These are phyloP conservation scores for Rosa rugosa DNA, from an alignment of 306 rosid genomes.

Conservation along the genomic window DNA sequence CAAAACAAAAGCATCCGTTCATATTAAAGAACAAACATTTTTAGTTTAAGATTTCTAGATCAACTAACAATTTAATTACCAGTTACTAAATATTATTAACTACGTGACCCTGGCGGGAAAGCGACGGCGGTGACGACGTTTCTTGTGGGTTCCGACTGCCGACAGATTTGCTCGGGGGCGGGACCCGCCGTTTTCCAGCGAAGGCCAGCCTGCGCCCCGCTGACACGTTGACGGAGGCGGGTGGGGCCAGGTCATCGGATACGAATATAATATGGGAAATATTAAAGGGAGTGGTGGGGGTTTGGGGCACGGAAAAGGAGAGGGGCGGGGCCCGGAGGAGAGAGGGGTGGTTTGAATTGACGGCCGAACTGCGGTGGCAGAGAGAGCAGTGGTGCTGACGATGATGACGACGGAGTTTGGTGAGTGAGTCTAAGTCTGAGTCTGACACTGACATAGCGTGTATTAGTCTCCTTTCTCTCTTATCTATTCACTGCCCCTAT, in stretches of 20 bases:
- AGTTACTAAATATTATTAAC: background rate
- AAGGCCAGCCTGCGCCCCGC: background rate
- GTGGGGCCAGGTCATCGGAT: background rate
- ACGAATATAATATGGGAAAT: background rate
- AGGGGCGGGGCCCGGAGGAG: background rate
- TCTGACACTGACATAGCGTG: constrained; percentile 31
- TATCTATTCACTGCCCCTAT: background rate
- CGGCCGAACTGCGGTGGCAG: constrained; percentile 32
- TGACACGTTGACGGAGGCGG: constrained; percentile 10
- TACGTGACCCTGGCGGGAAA: constrained; percentile 16
- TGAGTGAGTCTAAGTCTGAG: background rate
- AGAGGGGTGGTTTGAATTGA: constrained; percentile 38
- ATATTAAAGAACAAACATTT: background rate
- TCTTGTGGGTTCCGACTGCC: constrained; percentile 28
- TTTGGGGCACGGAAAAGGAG: constrained; percentile 12
- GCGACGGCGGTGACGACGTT: constrained; percentile 41
- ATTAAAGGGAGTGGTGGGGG: background rate
- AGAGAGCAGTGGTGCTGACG: background rate
- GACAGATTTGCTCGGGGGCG: constrained; percentile 43
- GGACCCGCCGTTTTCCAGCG: constrained; percentile 8
- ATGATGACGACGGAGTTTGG: background rate
- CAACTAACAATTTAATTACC: background rate
- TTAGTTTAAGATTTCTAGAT: background rate
- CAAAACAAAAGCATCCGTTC: background rate
- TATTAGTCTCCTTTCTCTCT: background rate